phyloP scores from a whole-genome alignment of 306 rosid species.

The Elaeagnus macrophylla region DNA sequence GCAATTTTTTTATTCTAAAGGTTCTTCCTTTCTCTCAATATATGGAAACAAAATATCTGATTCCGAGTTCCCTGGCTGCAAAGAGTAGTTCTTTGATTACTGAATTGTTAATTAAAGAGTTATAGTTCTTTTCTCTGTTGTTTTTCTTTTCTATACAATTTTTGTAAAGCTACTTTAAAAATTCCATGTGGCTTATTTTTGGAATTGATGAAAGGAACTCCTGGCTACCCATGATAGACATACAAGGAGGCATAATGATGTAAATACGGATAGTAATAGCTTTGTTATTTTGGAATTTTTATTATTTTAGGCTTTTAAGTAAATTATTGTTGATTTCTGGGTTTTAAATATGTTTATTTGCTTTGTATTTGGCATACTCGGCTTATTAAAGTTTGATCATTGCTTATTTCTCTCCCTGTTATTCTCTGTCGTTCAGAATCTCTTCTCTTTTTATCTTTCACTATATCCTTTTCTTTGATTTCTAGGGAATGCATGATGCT shows the following conservation, averaged over 20 bases:
- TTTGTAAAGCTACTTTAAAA: background rate
- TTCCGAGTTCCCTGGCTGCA: constrained; percentile 9
- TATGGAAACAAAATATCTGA: constrained; percentile 18
- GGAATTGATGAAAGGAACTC: background rate
- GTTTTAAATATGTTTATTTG: too few relatives aligned
- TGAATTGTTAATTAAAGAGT: background rate
- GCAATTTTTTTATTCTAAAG: constrained; percentile 94
- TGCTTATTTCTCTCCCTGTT: too few relatives aligned
- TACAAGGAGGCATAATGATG: background rate
- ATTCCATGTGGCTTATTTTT: background rate
- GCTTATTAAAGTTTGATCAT: too few relatives aligned
- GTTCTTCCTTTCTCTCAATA: constrained; percentile 41
- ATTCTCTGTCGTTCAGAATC: too few relatives aligned
- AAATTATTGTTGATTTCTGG: too few relatives aligned
- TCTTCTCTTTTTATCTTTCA: too few relatives aligned
- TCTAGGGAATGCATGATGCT: too few relatives aligned
- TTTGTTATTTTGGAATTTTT: too few relatives aligned
- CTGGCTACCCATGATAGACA: background rate
- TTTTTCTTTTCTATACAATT: background rate
- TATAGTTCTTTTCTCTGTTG: background rate
- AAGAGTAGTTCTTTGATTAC: constrained; percentile 7
- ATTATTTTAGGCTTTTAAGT: too few relatives aligned
- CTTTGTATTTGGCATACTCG: too few relatives aligned
- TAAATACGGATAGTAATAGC: too few relatives aligned
- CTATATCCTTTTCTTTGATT: too few relatives aligned